Percentiles rank a stretch among this genome's conserved stretches.
Conservation (phyloP, 805 yeast genomes). For the Candida nitratophila region DNA sequence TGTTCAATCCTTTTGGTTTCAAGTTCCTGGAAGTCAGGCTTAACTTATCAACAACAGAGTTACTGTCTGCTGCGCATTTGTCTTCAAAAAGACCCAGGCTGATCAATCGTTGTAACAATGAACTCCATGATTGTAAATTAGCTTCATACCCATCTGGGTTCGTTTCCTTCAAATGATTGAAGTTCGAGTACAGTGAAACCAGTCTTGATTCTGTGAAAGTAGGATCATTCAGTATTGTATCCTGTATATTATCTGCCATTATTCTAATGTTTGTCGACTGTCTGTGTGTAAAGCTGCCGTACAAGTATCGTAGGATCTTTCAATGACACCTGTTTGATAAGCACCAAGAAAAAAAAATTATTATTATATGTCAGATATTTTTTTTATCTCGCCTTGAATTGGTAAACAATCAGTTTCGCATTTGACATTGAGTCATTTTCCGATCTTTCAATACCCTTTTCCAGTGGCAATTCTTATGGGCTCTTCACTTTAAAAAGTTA, state of each 20-base stretch:
- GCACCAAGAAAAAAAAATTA: too few relatives aligned
- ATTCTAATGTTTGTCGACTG: too few relatives aligned
- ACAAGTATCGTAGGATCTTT: too few relatives aligned
- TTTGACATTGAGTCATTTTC: too few relatives aligned
- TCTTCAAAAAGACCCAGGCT: slow-evolving; percentile 19
- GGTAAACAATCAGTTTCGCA: too few relatives aligned
- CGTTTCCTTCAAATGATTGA: slow-evolving; percentile 31
- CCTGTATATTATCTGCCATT: not conserved
- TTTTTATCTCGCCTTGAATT: too few relatives aligned
- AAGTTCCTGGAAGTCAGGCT: slow-evolving; percentile 9
- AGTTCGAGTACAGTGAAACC: slow-evolving; percentile 42
- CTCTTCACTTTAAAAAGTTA: too few relatives aligned
- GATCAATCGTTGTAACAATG: slow-evolving; percentile 24
- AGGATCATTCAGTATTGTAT: slow-evolving; percentile 15
- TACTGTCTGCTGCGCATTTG: slow-evolving; percentile 15
- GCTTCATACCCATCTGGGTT: slow-evolving; percentile 46
- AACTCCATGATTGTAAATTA: slow-evolving; percentile 40
- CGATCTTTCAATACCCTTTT: too few relatives aligned
- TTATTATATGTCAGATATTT: too few relatives aligned
- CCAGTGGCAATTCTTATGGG: too few relatives aligned
- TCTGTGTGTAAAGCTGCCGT: too few relatives aligned
- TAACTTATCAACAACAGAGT: slow-evolving; percentile 8
- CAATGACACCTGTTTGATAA: too few relatives aligned
- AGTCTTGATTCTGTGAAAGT: slow-evolving; percentile 33
- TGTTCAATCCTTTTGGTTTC: slow-evolving; percentile 18